Base-by-base conservation (phyloP, 805 yeast species). In the Kodamaea hsintzibuensis region DNA sequence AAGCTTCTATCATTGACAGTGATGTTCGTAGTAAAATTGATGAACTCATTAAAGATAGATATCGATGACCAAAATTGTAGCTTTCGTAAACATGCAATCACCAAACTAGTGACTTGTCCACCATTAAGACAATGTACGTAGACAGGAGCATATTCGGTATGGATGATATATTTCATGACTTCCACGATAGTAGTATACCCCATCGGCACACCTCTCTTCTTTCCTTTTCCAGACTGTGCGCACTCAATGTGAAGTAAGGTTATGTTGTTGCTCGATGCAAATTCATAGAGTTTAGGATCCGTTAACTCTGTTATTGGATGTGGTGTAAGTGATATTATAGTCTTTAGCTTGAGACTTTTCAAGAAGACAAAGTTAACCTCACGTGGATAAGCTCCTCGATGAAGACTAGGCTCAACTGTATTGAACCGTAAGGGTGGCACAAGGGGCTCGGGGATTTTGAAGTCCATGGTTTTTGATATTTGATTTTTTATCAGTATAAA, bases 41-140 rank as follows among this genome's bases (percentile, higher is more conserved):
- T 79, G 62, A 88, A 92, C 70, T 93, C 99, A 58, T 86, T 89
- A 61, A 89, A 83, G 12, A 93, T 91, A 0, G 97, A 86, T 2
- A 91, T 89, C 6, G 89, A 81, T 8, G 95, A 86, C 99, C 99
- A 95, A 60, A 87, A 83, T 22, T 90, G 88, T 16, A 89, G 71
- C 60, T 89, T 89, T 37, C 99, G 72, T 39, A 91, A 71, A 66
- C 98, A 91, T 3, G 97, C 98, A 19, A 93, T 81, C 1, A 90
- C 83, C 46, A 95, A 73, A 19, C 93, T 83, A 0, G 96, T 89
- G 1, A 89, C 87, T 58, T 90, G 91, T 8, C 96, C 91, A 0
- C 98, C 98, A 64, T 91, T 92, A 22, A 85, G 72, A 68, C 98
- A 93, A 69, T 93, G 97, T 4, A 93, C 67, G 65, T 88, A 92